Evolutionary conservation across 306 rosid genomes (phyloP).

Genomic region (Quercus wislizeni): DNA sequence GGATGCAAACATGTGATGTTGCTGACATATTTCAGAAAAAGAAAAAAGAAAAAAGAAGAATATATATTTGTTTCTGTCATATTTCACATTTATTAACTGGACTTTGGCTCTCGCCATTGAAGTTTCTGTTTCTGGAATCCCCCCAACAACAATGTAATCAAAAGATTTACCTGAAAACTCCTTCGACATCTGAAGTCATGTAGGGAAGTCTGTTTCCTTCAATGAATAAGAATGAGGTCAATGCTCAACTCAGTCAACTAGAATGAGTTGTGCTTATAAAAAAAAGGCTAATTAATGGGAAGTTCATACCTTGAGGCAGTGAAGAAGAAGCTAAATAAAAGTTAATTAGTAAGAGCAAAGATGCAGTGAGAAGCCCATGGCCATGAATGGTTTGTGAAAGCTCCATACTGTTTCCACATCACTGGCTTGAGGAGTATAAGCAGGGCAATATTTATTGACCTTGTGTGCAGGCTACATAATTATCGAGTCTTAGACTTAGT

Average conservation of each 20-base stretch:
- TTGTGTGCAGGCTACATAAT: conserved; percentile 21
- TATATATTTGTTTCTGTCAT: conserved; percentile 1
- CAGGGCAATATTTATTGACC: conserved; percentile 32
- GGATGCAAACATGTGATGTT: not conserved
- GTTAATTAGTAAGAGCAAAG: conserved; percentile 28
- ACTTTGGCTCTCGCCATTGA: conserved; percentile 48
- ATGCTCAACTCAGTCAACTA: conserved; percentile 3
- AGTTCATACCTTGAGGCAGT: conserved; percentile 42
- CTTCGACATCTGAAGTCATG: conserved; percentile 60
- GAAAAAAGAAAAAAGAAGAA: too few relatives aligned
- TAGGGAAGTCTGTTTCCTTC: conserved; percentile 44
- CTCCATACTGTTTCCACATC: conserved; percentile 34
- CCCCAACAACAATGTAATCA: conserved; percentile 68
- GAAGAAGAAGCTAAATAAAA: conserved; percentile 33
- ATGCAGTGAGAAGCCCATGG: conserved; percentile 24
- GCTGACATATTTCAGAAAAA: not conserved
- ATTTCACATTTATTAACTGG: conserved; percentile 17
- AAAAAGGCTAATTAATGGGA: not conserved
- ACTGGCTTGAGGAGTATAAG: conserved; percentile 18
- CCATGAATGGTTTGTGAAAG: conserved; percentile 22
- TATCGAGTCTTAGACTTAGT: conserved; percentile 26
- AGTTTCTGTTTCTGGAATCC: conserved; percentile 71
- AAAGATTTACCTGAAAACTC: conserved; percentile 55
- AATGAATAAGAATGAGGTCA: not conserved
- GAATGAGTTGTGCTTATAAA: not conserved